These are phyloP conservation scores for Ustilago nuda DNA, from an alignment of 1,284 basidiomycete genomes.

Conservation along the genomic window DNA sequence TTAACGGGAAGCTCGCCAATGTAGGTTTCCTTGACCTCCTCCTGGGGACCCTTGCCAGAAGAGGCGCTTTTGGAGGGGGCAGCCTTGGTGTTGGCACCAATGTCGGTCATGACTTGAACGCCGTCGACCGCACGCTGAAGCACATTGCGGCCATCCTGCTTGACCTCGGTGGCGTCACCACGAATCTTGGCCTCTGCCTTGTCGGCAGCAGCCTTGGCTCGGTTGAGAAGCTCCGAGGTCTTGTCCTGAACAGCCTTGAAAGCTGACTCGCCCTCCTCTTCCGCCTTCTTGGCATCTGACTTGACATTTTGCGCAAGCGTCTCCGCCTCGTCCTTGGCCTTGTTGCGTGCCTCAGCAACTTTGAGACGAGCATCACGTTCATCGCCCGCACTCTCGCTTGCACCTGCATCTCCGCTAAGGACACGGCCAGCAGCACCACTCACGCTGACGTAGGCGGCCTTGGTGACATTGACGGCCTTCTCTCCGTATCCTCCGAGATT, in stretches of 20 bases:
- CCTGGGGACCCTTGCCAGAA: constrained; percentile 67
- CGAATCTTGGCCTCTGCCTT: constrained; percentile 63
- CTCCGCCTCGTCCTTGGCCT: constrained; percentile 43
- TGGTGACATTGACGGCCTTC: constrained; percentile 73
- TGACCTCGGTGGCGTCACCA: constrained; percentile 40
- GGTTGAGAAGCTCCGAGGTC: constrained; percentile 49
- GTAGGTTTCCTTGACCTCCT: constrained; percentile 51
- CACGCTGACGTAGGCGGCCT: constrained; percentile 69
- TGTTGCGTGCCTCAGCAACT: constrained; percentile 51
- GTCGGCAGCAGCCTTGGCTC: constrained; percentile 72
- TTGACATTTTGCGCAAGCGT: constrained; percentile 55
- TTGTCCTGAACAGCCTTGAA: constrained; percentile 51
- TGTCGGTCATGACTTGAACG: constrained; percentile 58
- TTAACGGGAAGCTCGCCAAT: constrained; percentile 53
- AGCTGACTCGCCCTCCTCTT: constrained; percentile 65
- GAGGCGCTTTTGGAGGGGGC: constrained; percentile 67
- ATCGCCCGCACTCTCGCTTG: constrained; percentile 39
- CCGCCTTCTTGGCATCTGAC: constrained; percentile 64
- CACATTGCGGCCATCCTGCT: constrained; percentile 62
- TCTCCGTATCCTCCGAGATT: constrained; percentile 72
- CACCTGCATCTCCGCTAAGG: constrained; percentile 53
- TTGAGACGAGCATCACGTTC: constrained; percentile 49
- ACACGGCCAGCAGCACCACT: constrained; percentile 59
- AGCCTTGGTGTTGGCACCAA: constrained; percentile 52
- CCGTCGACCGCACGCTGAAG: constrained; percentile 51